Base-by-base conservation (phyloP, 345 rosid species). In the Aquilaria sinensis region DNA sequence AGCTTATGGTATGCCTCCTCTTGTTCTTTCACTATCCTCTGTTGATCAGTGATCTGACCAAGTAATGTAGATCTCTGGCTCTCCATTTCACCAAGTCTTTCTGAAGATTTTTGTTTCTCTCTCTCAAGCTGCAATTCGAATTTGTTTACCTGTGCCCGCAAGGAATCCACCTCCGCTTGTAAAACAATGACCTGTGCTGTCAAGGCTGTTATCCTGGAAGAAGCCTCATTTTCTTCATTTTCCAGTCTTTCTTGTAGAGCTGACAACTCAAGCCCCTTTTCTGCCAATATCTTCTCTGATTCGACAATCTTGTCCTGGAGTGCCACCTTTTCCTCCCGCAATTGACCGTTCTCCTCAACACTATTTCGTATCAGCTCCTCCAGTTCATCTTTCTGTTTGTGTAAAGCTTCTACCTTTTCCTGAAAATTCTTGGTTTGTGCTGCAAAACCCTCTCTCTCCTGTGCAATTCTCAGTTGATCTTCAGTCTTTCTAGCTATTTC, bases 51-150 rank as follows among this genome's bases (percentile, higher is more conserved):
- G 4, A 82, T 65, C 64, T 74, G 79, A 63, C 47, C 62, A 50
- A 57, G 31, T 33, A 76, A 32, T 23, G 76, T 70, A 1, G 67
- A 61, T 16, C 62, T 80, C 72, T 75, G 70, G 68, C 68, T 75
- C 72, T 81, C 76, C 69, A 81, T 10, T 51, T 75, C 72, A 33
- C 61, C 54, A 43, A 82, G 70, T 50, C 75, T 74, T 61, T 53
- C 80, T 9, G 76, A 64, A 61, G 65, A 68, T 70, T 87, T 86
- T 41, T 73, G 80, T 67, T 69, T 84, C 74, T 76, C 90, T 65
- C 72, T 70, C 60, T 81, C 86, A 0, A 81, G 79, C 61, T 80
- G 83, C 56, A 71, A 61, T 68, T 75, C 77, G 56, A 78, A 61
- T 55, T 80, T 70, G 12, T 52, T 74, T 71, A 67, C 85, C 69